These are phyloP conservation scores for Deinandra increscens DNA, from an alignment of 129 eudicot species.

Conservation along the genomic window DNA sequence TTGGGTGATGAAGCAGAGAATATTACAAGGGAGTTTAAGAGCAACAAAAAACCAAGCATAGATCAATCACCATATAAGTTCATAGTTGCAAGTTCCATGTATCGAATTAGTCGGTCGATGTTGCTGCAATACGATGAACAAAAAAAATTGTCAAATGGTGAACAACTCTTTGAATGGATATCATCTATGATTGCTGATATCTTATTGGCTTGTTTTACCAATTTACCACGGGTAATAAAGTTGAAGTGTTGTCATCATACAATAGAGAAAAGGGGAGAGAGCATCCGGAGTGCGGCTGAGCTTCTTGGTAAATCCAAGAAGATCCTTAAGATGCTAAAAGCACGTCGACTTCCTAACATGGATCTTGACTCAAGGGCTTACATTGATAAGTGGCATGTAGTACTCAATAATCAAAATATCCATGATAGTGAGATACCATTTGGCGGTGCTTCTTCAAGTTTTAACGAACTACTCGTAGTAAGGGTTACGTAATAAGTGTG, in stretches of 20 bases:
- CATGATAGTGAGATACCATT: too few relatives aligned
- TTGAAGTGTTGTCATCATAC: neutral
- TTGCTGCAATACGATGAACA: neutral
- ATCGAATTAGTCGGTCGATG: neutral
- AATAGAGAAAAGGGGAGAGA: neutral
- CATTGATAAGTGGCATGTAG: neutral
- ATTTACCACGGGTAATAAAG: too few relatives aligned
- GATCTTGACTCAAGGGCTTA: neutral
- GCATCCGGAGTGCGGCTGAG: neutral
- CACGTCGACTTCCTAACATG: neutral
- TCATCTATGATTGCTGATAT: neutral
- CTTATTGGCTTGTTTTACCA: slow-evolving; percentile 1
- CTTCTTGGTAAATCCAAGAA: neutral
- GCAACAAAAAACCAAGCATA: too few relatives aligned
- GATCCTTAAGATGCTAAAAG: neutral
- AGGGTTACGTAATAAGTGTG: too few relatives aligned
- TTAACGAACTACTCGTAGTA: neutral
- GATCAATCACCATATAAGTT: neutral
- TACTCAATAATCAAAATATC: too few relatives aligned
- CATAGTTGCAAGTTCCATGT: slow-evolving; percentile 9
- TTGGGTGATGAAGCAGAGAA: slow-evolving; percentile 1
- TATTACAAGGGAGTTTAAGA: neutral
- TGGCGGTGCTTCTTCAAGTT: too few relatives aligned
- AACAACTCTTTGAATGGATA: neutral
- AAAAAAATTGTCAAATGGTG: neutral